These are phyloP conservation scores for Lablab purpureus DNA, from an alignment of 306 rosid genomes.

Conservation along the genomic window DNA sequence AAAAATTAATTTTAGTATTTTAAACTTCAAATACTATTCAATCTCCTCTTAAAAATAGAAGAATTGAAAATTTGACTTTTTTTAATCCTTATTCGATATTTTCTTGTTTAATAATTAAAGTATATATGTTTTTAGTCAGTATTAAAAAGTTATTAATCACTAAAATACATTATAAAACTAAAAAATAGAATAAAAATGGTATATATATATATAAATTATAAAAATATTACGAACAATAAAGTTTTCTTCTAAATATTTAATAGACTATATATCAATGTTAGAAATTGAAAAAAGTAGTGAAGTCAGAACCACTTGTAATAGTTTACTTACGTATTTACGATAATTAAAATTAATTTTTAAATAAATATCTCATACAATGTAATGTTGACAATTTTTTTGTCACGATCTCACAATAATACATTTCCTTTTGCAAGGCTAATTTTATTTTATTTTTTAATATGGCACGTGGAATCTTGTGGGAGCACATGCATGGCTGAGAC, in stretches of 20 bases:
- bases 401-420: background rate
- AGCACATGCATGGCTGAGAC: background rate
- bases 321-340: too few species aligned
- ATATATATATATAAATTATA: background rate
- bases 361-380: background rate
- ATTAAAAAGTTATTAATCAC: too few species aligned
- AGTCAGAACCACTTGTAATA: too few species aligned
- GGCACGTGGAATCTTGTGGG: background rate
- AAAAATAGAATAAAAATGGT: background rate
- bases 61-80: background rate
- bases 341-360: background rate
- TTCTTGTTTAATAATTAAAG: too few species aligned
- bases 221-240: too few species aligned
- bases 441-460: background rate
- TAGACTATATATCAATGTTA: too few species aligned
- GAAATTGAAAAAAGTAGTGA: too few species aligned
- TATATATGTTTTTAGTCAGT: too few species aligned
- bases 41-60: background rate
- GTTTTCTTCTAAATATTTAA: too few species aligned
- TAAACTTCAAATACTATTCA: too few species aligned
- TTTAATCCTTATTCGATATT: too few species aligned
- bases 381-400: background rate
- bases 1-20: too few species aligned
- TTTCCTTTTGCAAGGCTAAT: background rate
- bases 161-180: background rate